Base-by-base conservation (phyloP, 1,284 basidiomycete species). In the Blastosporella zonata region DNA sequence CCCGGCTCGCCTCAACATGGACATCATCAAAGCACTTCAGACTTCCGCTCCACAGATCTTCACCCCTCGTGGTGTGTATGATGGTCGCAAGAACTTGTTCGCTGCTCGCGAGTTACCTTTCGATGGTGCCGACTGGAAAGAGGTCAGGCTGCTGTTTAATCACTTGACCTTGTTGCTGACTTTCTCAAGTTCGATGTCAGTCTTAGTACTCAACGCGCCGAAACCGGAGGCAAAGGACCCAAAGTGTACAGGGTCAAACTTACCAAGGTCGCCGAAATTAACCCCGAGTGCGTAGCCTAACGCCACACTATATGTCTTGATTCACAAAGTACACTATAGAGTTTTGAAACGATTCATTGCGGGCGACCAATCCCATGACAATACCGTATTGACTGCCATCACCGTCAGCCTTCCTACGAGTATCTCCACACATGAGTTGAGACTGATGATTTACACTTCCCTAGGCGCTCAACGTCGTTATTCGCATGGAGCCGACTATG, bases 1-100 rank as follows among this genome's bases (percentile, higher is more conserved):
- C 1, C 87, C 87, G 0, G 77, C 76, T 0, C 69, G 77, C 13
- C 63, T 86, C 3, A 89, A 87, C 53, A 74, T 88, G 72, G 78
- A 83, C 15, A 65, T 90, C 3, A 80, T 90, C 38, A 71, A 73
- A 6, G 69, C 69, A 8, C 63, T 90, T 4, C 87, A 90, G 60
- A 59, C 65, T 0, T 68, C 76, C 5, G 78, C 79, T 0, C 80
- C 82, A 0, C 64, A 75, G 10, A 67, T 87, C 13, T 89, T 87
- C 57, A 83, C 75, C 1, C 82, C 81, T 2, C 75, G 71, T 5
- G 81, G 75, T 8, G 86, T 78, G 1, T 90, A 90, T 52, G 87
- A 91, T 52, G 87, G 88, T 0, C 70, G 86, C 15, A 90, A 90
- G 64, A 91, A 90, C 54, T 62, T 90, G 53, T 90, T 87, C 60